Percentiles rank a stretch among this genome's conserved stretches.
Conservation (phyloP, 495 filamentous ascomycete species). For the Filosporella fistucella region DNA sequence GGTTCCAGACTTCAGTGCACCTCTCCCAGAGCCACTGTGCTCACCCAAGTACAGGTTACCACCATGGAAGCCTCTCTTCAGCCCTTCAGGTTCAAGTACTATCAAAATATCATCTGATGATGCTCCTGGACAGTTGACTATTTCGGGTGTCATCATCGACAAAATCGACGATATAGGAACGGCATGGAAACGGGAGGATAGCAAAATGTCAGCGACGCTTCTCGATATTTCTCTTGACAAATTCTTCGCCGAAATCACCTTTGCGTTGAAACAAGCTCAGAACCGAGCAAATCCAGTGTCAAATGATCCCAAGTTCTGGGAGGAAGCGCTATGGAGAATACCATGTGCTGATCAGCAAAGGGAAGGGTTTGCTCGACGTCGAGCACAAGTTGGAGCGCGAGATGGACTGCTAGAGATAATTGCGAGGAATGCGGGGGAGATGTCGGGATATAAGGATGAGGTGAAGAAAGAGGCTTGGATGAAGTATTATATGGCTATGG, state of each 20-base stretch:
- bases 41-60: neutral
- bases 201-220: no score
- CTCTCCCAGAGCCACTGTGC: neutral
- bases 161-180: neutral
- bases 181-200: neutral
- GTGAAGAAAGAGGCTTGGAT: neutral
- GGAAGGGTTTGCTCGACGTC: neutral
- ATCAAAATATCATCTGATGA: no score
- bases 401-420: neutral
- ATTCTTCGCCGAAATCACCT: no score
- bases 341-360: neutral
- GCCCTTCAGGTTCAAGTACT: neutral
- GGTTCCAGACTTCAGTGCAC: constrained; percentile 12
- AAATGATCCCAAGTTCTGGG: neutral
- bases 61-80: neutral
- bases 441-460: neutral
- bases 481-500: neutral
- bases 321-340: constrained; percentile 1
- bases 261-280: no score
- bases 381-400: neutral
- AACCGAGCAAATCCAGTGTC: neutral
- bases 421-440: neutral
- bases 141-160: neutral
- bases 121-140: neutral
- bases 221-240: no score